Percentiles rank a stretch among this genome's conserved stretches.
These are phyloP conservation scores for Penicillium glabrum DNA, from an alignment of 2,329 filamentous ascomycete species.

Conservation along the genomic window DNA sequence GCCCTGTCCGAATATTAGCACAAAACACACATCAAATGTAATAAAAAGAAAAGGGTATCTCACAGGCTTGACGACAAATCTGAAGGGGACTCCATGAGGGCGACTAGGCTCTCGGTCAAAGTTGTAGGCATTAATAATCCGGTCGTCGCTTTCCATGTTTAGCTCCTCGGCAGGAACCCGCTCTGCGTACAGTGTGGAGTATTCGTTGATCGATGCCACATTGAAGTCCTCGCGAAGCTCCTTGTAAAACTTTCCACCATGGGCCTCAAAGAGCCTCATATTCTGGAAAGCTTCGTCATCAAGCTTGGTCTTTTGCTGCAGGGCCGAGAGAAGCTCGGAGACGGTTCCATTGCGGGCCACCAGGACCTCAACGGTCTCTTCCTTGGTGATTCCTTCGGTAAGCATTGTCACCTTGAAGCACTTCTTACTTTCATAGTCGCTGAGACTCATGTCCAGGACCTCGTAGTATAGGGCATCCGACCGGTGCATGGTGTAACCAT, in stretches of 20 bases:
- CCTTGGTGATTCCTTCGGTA: constrained; percentile 86
- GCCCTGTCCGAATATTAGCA: constrained; percentile 51
- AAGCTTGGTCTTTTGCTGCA: constrained; percentile 79
- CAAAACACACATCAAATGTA: not conserved
- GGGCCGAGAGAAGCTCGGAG: constrained; percentile 70
- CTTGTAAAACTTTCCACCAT: constrained; percentile 80
- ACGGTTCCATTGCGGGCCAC: constrained; percentile 84
- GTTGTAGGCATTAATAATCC: constrained; percentile 79
- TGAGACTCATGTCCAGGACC: constrained; percentile 88
- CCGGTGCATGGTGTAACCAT: constrained; percentile 67
- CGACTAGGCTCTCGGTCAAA: constrained; percentile 88
- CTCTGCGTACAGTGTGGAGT: constrained; percentile 77
- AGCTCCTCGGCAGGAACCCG: constrained; percentile 70
- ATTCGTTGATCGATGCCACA: constrained; percentile 84
- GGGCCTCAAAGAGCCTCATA: constrained; percentile 79
- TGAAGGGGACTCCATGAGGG: constrained; percentile 85
- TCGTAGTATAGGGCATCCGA: constrained; percentile 86
- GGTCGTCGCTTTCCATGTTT: constrained; percentile 62
- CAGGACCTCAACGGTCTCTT: constrained; percentile 80
- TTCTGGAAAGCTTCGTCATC: constrained; percentile 71
- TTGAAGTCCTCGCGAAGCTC: constrained; percentile 68
- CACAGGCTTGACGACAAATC: constrained; percentile 80
- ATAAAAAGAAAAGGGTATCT: constrained; percentile 28
- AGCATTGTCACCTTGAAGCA: constrained; percentile 79
- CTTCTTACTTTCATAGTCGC: constrained; percentile 92